Evolutionary conservation across 2,329 filamentous ascomycete species (phyloP).

Genomic region (Cytospora mali): DNA sequence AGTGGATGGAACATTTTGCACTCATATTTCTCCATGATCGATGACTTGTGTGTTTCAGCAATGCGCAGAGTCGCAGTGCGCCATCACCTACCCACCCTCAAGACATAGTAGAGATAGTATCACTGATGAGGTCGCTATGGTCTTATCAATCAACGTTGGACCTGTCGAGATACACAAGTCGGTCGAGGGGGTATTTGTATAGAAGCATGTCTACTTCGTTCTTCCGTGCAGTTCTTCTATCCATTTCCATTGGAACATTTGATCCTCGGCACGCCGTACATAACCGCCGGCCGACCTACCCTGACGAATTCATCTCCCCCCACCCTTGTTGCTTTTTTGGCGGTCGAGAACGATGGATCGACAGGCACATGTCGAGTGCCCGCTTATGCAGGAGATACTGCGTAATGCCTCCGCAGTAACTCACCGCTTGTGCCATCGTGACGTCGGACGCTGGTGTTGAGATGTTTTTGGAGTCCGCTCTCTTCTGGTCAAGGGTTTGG

Average conservation of each 20-base stretch:
- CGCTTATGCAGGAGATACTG: constrained; percentile 9
- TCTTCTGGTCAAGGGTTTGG: not conserved
- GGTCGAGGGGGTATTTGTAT: not conserved
- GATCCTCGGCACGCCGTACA: not conserved
- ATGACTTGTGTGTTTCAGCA: not conserved
- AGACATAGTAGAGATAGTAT: too few relatives aligned
- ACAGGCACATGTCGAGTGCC: constrained; percentile 16
- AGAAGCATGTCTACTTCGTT: not conserved
- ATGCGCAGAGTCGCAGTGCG: not conserved
- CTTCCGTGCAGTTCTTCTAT: not conserved
- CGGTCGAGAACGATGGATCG: constrained; percentile 24
- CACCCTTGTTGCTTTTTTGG: not conserved
- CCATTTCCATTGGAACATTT: too few relatives aligned
- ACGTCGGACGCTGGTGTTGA: not conserved
- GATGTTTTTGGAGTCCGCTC: not conserved
- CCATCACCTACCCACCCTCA: not conserved
- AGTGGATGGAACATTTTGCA: constrained; percentile 2
- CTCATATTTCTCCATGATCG: not conserved
- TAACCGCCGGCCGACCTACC: not conserved
- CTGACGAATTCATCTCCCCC: constrained; percentile 1
- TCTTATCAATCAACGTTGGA: not conserved
- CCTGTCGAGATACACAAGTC: not conserved
- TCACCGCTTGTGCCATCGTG: constrained; percentile 3
- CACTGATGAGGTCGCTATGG: too few relatives aligned
- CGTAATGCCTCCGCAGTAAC: not conserved